Percentiles rank a stretch among this genome's conserved stretches.
phyloP scores from a whole-genome alignment of 2,329 filamentous ascomycete genomes.

The Botryosphaeria dothidea region DNA sequence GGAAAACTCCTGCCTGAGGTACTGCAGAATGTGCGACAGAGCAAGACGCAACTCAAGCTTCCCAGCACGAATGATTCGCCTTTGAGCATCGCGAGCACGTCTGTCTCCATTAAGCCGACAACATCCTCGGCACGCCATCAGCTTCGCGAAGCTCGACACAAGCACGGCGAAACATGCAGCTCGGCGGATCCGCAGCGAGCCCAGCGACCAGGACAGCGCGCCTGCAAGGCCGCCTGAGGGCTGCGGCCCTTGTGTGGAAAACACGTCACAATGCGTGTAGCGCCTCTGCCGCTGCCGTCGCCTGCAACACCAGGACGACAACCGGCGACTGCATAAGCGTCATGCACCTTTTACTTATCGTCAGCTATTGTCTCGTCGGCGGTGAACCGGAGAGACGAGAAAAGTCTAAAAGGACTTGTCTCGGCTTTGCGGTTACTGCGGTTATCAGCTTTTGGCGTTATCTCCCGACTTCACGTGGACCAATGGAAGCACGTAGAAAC shows the following conservation, averaged over 20 bases:
- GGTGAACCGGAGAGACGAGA: neutral
- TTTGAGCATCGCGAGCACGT: too few relatives aligned
- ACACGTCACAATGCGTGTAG: neutral
- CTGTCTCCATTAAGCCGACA: too few relatives aligned
- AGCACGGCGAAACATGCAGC: neutral
- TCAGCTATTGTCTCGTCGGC: neutral
- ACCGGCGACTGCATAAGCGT: neutral
- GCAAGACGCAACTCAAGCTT: too few relatives aligned
- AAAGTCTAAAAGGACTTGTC: neutral
- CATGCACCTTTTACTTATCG: neutral
- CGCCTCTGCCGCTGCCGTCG: neutral
- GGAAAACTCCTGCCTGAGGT: neutral
- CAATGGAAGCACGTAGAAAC: neutral
- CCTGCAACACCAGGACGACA: too few relatives aligned
- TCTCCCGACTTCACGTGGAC: neutral
- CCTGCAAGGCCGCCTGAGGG: neutral
- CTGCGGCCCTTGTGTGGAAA: neutral
- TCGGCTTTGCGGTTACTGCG: neutral
- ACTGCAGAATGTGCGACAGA: too few relatives aligned
- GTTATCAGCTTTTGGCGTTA: neutral
- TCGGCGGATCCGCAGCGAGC: neutral
- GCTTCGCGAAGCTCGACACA: neutral
- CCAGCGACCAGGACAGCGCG: neutral
- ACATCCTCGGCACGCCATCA: neutral
- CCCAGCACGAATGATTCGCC: too few relatives aligned